Evolutionary conservation across 345 rosid genomes (phyloP), one percentile per base, ranked within the genome.

Genomic region (Clarkia xantiana): DNA sequence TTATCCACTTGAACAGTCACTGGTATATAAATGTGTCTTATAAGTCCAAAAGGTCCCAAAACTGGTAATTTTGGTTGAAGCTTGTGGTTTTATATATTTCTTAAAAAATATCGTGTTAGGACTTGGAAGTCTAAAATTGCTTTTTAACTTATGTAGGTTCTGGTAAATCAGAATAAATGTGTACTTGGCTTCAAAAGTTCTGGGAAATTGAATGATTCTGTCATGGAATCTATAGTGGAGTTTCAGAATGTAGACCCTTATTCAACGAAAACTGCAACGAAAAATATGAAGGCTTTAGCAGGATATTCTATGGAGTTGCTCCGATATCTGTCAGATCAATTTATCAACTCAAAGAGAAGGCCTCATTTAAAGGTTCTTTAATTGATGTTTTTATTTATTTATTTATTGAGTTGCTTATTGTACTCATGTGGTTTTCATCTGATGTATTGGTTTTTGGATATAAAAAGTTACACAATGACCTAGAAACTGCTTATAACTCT

Each of bases 131-230:
- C 47, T 42, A 10, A 39, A 14, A 9, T 40, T 14, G 36, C 46
- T 39, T 47, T 46, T 40, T 6, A 49, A 16, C 55, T 25, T 44
- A 20, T 41, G 6, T 40, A 55, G 66, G 38, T 75, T 68, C 82
- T 91, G 68, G 94, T 91, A 57, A 78, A 73, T 70, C 85, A 91
- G 68, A 91, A 81, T 62, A 81, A 57, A 63, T 59, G 61, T 54
- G 57, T 47, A 41, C 73, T 71, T 25, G 38, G 62, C 63, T 56
- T 71, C 56, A 57, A 57, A 44, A 54, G 56, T 12, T 65, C 47
- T 44, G 58, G 25, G 18, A 74, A 68, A 38, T 63, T 58, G 46
- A 64, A 54, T 55, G 29, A 52, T 56, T 39, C 42, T 42, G 57
- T 40, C 47, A 65, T 66, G 56, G 76, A 63, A 63, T 62, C 69